A percentile compares a stretch with the other conserved stretches of the same genome.
Evolutionary conservation across 139 green algal genomes (phyloP).

Genomic region (Chlorella vulgaris): DNA sequence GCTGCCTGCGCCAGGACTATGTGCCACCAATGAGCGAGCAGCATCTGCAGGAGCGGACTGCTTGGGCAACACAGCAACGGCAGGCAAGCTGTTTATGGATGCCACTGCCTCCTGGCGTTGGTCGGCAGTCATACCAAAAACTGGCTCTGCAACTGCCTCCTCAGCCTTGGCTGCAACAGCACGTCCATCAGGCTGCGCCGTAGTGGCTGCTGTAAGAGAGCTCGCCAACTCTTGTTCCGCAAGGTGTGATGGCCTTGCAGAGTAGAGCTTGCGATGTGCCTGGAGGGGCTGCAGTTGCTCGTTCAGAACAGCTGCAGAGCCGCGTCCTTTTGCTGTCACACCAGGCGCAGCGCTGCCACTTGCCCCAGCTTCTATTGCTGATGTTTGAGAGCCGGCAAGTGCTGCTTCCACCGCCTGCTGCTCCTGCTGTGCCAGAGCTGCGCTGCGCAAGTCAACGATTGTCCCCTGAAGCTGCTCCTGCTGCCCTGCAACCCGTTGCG

Average conservation of each 20-base stretch:
- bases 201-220: neutral
- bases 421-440: no score
- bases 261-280: conserved; percentile 11
- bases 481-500: no score
- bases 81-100: conserved; percentile 22
- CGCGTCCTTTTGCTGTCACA: neutral
- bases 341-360: no score
- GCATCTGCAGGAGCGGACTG: neutral
- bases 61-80: neutral
- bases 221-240: neutral
- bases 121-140: neutral
- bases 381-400: neutral
- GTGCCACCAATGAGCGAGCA: no score
- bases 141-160: neutral
- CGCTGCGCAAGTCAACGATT: no score
- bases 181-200: neutral
- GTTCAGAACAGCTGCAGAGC: conserved; percentile 1
- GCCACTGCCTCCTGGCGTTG: conserved; percentile 1
- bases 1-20: neutral
- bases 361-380: neutral
- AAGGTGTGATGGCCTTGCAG: neutral
- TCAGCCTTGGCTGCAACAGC: neutral
- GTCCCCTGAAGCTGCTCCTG: no score
- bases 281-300: neutral
- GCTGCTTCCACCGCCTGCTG: neutral